phyloP scores from a whole-genome alignment of 2,329 filamentous ascomycete species.

The Ceratocystis destructans region DNA sequence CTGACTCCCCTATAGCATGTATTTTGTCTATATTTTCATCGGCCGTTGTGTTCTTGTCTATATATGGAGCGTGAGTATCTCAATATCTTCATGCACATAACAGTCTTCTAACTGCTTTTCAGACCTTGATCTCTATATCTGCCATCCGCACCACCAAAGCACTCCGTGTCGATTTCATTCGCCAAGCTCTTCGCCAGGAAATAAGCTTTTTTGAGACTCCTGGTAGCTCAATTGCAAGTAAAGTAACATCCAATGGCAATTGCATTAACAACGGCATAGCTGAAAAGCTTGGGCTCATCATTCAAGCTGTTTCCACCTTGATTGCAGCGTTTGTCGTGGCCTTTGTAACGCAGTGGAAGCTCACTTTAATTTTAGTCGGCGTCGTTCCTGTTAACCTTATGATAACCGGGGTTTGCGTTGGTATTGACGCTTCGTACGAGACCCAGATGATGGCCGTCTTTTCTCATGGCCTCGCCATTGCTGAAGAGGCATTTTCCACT shows the following conservation, averaged over 20 bases:
- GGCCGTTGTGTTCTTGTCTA: constrained; percentile 42
- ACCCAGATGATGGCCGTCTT: constrained; percentile 33
- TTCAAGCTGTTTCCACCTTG: constrained; percentile 31
- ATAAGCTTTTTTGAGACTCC: constrained; percentile 41
- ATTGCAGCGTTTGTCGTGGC: constrained; percentile 30
- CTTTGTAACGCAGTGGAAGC: constrained; percentile 31
- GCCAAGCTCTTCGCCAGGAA: constrained; percentile 35
- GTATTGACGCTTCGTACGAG: constrained; percentile 31
- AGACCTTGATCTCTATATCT: constrained; percentile 29
- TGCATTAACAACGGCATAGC: constrained; percentile 33
- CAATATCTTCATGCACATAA: background rate
- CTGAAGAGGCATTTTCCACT: constrained; percentile 37
- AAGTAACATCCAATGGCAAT: constrained; percentile 37
- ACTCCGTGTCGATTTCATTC: constrained; percentile 29
- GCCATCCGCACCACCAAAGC: constrained; percentile 29
- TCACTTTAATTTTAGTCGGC: constrained; percentile 32
- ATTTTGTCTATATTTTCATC: constrained; percentile 45
- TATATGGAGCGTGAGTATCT: constrained; percentile 34
- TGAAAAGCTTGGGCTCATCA: constrained; percentile 32
- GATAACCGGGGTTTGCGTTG: constrained; percentile 29
- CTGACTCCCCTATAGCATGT: constrained; percentile 24
- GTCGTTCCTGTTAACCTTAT: constrained; percentile 34
- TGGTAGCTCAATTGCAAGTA: constrained; percentile 31
- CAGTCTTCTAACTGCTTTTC: constrained; percentile 7
- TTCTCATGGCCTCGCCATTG: constrained; percentile 31